phyloP scores from a whole-genome alignment of 1,284 basidiomycete genomes.

The Irpex sp. region DNA sequence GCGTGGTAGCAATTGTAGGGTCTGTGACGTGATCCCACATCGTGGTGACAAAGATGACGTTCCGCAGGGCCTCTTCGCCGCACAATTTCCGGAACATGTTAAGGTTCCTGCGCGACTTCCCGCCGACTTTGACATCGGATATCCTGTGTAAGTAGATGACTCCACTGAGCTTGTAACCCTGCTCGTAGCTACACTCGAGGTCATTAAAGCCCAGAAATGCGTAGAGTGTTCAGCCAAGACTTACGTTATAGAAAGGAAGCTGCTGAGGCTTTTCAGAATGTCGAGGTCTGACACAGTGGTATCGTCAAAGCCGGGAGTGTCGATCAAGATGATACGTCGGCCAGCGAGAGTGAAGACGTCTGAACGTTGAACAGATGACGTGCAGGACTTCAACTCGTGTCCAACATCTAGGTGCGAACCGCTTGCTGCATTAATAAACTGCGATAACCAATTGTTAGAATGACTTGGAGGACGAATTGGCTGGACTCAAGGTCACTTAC shows the following conservation, averaged over 20 bases:
- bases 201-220: background rate
- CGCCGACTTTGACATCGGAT: conserved; percentile 46
- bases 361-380: conserved; percentile 10
- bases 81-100: conserved; percentile 46
- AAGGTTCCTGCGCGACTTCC: conserved; percentile 45
- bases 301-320: conserved; percentile 23
- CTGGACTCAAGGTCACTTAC: conserved; percentile 7
- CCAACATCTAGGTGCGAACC: conserved; percentile 28
- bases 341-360: conserved; percentile 5
- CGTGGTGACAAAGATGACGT: conserved; percentile 46
- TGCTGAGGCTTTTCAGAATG: conserved; percentile 14
- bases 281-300: conserved; percentile 18
- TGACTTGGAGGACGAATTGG: background rate
- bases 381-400: conserved; percentile 29
- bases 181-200: conserved; percentile 28
- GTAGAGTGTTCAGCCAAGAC: background rate
- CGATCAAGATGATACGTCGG: conserved; percentile 13
- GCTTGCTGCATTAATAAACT: conserved; percentile 36
- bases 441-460: background rate
- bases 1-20: conserved; percentile 6
- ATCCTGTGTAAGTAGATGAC: conserved; percentile 54
- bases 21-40: conserved; percentile 43
- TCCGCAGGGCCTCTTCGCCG: conserved; percentile 40
- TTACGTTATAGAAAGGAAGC: conserved; percentile 12
- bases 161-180: conserved; percentile 38